Evolutionary conservation across 345 rosid genomes (phyloP).

Genomic region (Ailanthus altissimus): DNA sequence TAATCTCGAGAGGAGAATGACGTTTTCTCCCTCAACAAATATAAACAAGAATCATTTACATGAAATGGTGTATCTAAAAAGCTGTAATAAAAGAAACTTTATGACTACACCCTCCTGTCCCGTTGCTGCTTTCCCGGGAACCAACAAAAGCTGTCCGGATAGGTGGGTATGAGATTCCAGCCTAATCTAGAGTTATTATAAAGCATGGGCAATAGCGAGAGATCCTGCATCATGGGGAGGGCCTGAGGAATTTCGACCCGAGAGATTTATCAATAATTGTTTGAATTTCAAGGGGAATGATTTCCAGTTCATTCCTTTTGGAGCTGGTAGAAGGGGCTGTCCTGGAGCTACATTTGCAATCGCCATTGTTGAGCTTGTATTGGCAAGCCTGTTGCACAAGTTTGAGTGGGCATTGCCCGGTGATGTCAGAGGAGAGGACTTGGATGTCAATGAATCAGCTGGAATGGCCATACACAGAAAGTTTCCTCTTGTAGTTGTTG

Average conservation of each 20-base stretch:
- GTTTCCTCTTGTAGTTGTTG: neutral
- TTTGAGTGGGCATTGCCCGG: constrained; percentile 6
- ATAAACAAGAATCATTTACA: constrained; percentile 17
- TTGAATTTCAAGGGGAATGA: neutral
- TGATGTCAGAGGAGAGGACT: constrained; percentile 3
- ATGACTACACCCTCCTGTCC: constrained; percentile 25
- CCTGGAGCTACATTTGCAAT: neutral
- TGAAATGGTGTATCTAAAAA: neutral
- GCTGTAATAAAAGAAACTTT: constrained; percentile 33
- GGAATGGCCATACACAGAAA: constrained; percentile 1
- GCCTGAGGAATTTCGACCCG: constrained; percentile 20
- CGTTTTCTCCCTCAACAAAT: no score
- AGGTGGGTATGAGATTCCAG: constrained; percentile 17
- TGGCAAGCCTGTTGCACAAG: neutral
- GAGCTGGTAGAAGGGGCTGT: constrained; percentile 7
- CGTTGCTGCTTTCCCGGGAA: constrained; percentile 31
- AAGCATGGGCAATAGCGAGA: constrained; percentile 26
- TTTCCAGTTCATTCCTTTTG: neutral
- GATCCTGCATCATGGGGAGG: constrained; percentile 26
- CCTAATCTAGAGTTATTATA: constrained; percentile 18
- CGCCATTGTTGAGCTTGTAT: neutral
- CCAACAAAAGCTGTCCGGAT: constrained; percentile 10
- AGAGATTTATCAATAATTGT: constrained; percentile 20
- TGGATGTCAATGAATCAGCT: neutral
- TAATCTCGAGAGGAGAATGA: no score